A percentile compares a stretch with the other conserved stretches of the same genome.
Evolutionary conservation across 345 rosid species (phyloP).

Genomic region (Citrus trifoliata): DNA sequence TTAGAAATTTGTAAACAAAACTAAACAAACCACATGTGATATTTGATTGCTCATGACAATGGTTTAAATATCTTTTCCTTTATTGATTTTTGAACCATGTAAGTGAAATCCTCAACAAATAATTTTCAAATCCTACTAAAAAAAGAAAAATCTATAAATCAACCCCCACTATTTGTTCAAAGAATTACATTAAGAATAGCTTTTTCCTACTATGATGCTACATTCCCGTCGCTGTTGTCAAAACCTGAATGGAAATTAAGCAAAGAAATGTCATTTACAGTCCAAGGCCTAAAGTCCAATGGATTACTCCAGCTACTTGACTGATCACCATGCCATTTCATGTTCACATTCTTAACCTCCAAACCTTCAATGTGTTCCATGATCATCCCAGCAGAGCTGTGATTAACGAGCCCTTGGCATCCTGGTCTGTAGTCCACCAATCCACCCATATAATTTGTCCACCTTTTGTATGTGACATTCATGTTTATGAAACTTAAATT

Average conservation of each 20-base stretch:
- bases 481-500: slow-evolving; percentile 65
- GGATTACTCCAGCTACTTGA: slow-evolving; percentile 63
- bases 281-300: slow-evolving; percentile 75
- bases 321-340: slow-evolving; percentile 57
- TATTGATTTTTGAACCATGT: neutral
- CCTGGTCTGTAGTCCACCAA: slow-evolving; percentile 87
- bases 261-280: slow-evolving; percentile 66
- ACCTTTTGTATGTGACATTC: slow-evolving; percentile 58
- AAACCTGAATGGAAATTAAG: slow-evolving; percentile 61
- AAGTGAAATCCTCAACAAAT: too few relatives aligned
- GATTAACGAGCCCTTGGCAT: slow-evolving; percentile 77
- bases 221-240: slow-evolving; percentile 17
- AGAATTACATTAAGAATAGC: neutral
- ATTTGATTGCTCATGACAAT: neutral
- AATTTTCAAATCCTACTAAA: neutral
- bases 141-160: neutral
- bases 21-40: too few relatives aligned
- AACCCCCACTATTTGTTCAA: neutral
- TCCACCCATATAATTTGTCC: slow-evolving; percentile 66
- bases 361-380: slow-evolving; percentile 86
- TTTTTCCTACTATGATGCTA: neutral
- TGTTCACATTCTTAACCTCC: slow-evolving; percentile 63
- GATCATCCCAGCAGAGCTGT: slow-evolving; percentile 71
- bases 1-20: too few relatives aligned
- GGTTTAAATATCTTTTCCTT: neutral